These are phyloP conservation scores for Zygosaccharomyces gambellarensis DNA, from an alignment of 805 yeast species.

Conservation along the genomic window DNA sequence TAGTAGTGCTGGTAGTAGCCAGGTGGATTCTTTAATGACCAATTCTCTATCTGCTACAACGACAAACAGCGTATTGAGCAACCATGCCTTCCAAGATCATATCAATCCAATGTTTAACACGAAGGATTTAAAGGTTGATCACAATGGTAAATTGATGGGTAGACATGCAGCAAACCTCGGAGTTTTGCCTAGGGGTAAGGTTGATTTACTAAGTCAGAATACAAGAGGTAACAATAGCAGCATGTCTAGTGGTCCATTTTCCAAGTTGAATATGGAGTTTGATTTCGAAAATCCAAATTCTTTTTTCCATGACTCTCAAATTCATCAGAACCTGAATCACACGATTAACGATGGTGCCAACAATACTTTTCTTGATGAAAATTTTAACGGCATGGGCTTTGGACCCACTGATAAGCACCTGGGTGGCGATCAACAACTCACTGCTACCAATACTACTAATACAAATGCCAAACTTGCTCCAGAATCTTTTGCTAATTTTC, in stretches of 20 bases:
- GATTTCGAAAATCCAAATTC: conserved; percentile 25
- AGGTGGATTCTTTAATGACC: conserved; percentile 23
- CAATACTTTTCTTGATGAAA: neutral
- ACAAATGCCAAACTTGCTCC: conserved; percentile 10
- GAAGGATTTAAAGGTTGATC: conserved; percentile 8
- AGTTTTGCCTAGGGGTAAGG: neutral
- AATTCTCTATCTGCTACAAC: conserved; percentile 24
- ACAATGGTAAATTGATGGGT: neutral
- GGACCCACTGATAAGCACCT: neutral
- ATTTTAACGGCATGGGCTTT: neutral
- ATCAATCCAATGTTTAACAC: conserved; percentile 11
- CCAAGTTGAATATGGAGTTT: conserved; percentile 24
- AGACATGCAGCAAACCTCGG: neutral
- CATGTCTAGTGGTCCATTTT: neutral
- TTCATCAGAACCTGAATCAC: neutral
- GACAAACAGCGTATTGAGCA: conserved; percentile 9
- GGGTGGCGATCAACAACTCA: neutral
- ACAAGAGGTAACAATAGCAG: neutral
- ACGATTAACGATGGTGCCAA: neutral
- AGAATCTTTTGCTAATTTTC: conserved; percentile 9
- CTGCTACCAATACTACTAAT: neutral
- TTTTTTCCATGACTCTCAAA: conserved; percentile 13
- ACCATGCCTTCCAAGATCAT: conserved; percentile 12
- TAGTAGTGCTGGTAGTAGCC: conserved; percentile 23
- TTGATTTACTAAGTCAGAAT: neutral